Evolutionary conservation across 2,329 filamentous ascomycete genomes (phyloP), one percentile per base, ranked within the genome.

Genomic region (Botrytis deweyae): DNA sequence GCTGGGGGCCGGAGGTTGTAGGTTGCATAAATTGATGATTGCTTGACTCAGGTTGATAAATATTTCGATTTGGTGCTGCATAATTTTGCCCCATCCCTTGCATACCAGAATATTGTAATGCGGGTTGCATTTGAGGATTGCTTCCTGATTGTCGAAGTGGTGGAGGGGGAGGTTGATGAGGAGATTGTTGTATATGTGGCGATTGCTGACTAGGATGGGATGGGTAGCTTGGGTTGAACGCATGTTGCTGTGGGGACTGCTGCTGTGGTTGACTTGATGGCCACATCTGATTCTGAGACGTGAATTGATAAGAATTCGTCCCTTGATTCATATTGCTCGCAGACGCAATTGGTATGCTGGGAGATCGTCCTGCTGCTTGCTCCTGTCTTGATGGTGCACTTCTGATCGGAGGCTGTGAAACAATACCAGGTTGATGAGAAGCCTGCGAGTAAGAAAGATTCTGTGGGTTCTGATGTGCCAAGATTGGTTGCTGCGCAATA

Each of bases 351-450:
- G 87, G 83, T 70, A 88, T 83, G 74, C 88, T 88, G 62, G 91
- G 90, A 76, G 91, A 88, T 78, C 91, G 88, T 78, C 90, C 88
- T 29, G 44, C 25, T 82, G 92, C 88, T 80, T 92, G 88, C 74
- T 89, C 86, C 67, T 88, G 84, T 49, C 86, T 83, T 55, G 90
- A 89, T 76, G 89, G 88, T 84, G 92, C 90, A 80, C 88, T 87
- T 83, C 92, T 89, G 82, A 94, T 90, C 38, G 90, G 90, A 38
- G 93, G 91, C 81, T 93, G 92, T 44, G 88, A 88, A 80, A 94
- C 89, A 58, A 91, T 87, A 80, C 89, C 91, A 80, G 92, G 92
- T 52, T 91, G 88, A 80, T 93, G 90, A 64, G 92, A 88, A 72
- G 92, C 88, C 80, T 91, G 92, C 72, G 91, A 89, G 82, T 94